A percentile compares a stretch with the other conserved stretches of the same genome.
Evolutionary conservation across 306 rosid genomes (phyloP).

Genomic region (Casuarina equisetifolia): DNA sequence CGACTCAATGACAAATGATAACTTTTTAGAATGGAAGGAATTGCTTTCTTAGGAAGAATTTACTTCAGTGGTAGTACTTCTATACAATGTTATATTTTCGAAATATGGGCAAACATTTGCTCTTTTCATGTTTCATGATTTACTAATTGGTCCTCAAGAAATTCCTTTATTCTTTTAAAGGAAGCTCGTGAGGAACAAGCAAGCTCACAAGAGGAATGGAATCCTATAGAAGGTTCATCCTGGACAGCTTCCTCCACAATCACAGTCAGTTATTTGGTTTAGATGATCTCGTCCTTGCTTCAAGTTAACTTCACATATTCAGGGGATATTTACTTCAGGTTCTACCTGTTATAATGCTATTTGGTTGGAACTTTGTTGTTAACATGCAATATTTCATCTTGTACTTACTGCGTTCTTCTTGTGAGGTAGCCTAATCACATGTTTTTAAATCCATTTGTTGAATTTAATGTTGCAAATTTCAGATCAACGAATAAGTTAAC

Average conservation of each 20-base stretch:
- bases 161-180: constrained; percentile 36
- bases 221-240: constrained; percentile 56
- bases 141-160: constrained; percentile 5
- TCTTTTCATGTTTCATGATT: constrained; percentile 1
- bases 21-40: constrained; percentile 69
- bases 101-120: neutral
- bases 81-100: constrained; percentile 7
- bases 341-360: neutral
- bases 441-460: neutral
- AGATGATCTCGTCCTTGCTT: constrained; percentile 51
- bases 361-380: neutral
- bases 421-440: neutral
- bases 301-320: constrained; percentile 41
- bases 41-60: constrained; percentile 42
- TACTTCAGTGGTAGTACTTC: constrained; percentile 32
- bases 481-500: neutral
- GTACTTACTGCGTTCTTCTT: neutral
- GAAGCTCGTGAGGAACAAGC: constrained; percentile 48
- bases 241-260: constrained; percentile 48
- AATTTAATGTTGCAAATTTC: neutral
- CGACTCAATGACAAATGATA: constrained; percentile 39
- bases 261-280: constrained; percentile 80
- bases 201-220: constrained; percentile 65
- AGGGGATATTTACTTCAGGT: neutral
- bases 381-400: neutral